Conservation (phyloP, 1,284 basidiomycete genomes). For the Ceratobasidium sp. region DNA sequence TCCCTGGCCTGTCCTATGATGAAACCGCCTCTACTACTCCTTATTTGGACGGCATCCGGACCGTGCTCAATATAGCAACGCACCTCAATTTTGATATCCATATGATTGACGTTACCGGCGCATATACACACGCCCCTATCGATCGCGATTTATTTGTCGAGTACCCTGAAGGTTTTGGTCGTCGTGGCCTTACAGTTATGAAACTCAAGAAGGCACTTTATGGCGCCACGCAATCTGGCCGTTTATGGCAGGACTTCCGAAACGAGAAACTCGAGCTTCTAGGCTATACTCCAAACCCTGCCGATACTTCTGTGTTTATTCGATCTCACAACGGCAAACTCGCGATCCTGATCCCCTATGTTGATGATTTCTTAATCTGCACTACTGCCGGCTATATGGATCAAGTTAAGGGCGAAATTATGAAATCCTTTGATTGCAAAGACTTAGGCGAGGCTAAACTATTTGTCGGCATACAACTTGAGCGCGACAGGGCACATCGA, state of each 20-base stretch:
- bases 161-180: constrained; percentile 29
- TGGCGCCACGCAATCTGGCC: neutral
- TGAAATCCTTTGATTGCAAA: constrained; percentile 24
- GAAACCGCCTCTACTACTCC: neutral
- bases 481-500: neutral
- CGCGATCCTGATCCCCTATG: neutral
- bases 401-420: neutral
- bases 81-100: neutral
- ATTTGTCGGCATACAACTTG: constrained; percentile 48
- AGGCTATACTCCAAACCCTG: constrained; percentile 1
- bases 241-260: neutral
- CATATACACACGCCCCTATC: constrained; percentile 21
- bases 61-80: neutral
- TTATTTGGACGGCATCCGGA: neutral
- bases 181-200: constrained; percentile 8
- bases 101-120: too few species aligned
- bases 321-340: neutral
- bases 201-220: constrained; percentile 19
- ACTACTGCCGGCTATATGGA: neutral
- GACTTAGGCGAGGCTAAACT: constrained; percentile 45
- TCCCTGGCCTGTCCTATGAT: constrained; percentile 5
- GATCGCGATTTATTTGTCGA: neutral
- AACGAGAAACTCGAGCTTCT: neutral
- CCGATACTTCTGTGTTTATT: neutral
- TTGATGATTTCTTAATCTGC: neutral